Evolutionary conservation across 495 filamentous ascomycete genomes (phyloP), one percentile per base, ranked within the genome.

Genomic region (Aspergillus affinis): DNA sequence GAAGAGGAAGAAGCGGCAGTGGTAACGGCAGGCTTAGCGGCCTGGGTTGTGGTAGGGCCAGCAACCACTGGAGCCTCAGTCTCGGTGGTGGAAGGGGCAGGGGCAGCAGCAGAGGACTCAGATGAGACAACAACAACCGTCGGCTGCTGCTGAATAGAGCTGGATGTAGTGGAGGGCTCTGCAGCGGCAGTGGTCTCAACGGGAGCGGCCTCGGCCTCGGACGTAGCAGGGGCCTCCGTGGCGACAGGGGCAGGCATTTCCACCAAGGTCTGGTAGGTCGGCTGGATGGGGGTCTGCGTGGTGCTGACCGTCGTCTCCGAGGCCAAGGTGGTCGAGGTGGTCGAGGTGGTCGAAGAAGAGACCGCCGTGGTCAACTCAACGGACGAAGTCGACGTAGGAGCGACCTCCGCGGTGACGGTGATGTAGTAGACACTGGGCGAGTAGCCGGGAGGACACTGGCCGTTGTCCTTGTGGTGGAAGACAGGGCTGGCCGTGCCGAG

Each of bases 381-480:
- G 4, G 49, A 26, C 15, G 63, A 64, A 64, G 65, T 71, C 53
- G 56, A 58, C 51, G 62, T 69, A 51, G 55, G 62, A 23, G 63
- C 66, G 32, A 48, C 64, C 60, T 56, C 62, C 53, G 61, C 61
- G 59, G 66, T 67, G 59, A 67, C 59, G 20, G 64, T 65, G 27
- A 57, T 54, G 45, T 67, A 69, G 54, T 67, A 65, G 19, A 69
- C 60, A 51, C 60, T 69, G 54, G 61, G 54, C 0, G 67, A 65
- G 54, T 74, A 73, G 29, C 70, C 73, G 47, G 66, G 61, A 8
- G 72, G 69, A 55, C 72, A 75, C 30, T 65, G 58, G 44, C 61
- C 59, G 29, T 61, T 46, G 26, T 69, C 61, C 4, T 67, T 60
- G n/a, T 55, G 60, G 27, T 51, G 51, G 27, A 52, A 51, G 9